These are phyloP conservation scores for Camelina sativa DNA, from an alignment of 345 rosid genomes.

Conservation along the genomic window DNA sequence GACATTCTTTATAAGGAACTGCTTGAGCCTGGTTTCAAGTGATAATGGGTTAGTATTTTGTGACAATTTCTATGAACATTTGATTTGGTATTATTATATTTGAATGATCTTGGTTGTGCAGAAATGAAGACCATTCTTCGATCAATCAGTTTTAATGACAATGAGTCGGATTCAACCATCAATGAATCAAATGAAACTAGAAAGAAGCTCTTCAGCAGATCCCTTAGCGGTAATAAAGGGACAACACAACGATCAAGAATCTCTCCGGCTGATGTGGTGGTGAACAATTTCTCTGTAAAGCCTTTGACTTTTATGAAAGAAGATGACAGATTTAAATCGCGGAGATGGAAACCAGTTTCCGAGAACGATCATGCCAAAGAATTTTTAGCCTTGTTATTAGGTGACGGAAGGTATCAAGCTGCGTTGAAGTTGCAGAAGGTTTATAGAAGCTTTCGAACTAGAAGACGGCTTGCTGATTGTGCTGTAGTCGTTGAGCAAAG, in stretches of 20 bases:
- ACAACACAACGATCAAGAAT: constrained; percentile 46
- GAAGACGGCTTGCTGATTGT: constrained; percentile 91
- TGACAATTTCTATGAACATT: not conserved
- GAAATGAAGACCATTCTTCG: constrained; percentile 44
- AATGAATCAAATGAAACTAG: constrained; percentile 45
- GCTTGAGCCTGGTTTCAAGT: constrained; percentile 20
- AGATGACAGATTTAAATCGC: constrained; percentile 34
- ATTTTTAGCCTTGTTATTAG: constrained; percentile 34
- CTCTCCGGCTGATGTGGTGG: constrained; percentile 47
- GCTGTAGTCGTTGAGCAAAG: constrained; percentile 92
- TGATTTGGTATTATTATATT: constrained; percentile 1
- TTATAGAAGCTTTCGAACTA: constrained; percentile 87
- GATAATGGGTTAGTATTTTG: constrained; percentile 31
- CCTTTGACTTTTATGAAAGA: constrained; percentile 41
- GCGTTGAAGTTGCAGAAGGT: constrained; percentile 88
- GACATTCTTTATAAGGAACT: constrained; percentile 12
- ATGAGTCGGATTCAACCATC: constrained; percentile 42
- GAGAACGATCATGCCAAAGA: constrained; percentile 30
- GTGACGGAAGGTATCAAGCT: constrained; percentile 53
- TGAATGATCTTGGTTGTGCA: constrained; percentile 22
- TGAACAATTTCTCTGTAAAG: constrained; percentile 29
- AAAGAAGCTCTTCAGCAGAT: constrained; percentile 37
- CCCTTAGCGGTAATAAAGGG: constrained; percentile 47
- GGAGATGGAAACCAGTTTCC: constrained; percentile 27
- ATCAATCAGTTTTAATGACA: constrained; percentile 52